Percentiles rank a stretch among this genome's conserved stretches.
These are phyloP conservation scores for Prosopis cineraria DNA, from an alignment of 306 rosid genomes.

Conservation along the genomic window DNA sequence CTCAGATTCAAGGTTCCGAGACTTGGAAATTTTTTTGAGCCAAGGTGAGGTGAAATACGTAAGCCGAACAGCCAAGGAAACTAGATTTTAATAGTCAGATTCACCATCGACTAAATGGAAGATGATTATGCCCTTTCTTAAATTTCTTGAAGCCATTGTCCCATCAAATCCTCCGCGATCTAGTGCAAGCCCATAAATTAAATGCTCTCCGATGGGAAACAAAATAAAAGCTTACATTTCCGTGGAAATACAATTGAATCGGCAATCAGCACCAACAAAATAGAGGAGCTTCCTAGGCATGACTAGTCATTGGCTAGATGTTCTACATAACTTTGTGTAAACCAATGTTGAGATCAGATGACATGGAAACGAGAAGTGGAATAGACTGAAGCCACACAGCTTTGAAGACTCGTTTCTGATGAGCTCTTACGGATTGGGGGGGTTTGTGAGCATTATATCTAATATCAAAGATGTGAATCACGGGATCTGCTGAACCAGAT, in stretches of 20 bases:
- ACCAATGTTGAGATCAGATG: constrained; percentile 90
- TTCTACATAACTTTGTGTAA: constrained; percentile 66
- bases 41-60: not conserved
- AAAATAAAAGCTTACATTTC: not conserved
- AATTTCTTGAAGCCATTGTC: not conserved
- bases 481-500: constrained; percentile 94
- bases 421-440: constrained; percentile 83
- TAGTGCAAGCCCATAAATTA: not conserved
- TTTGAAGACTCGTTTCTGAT: constrained; percentile 90
- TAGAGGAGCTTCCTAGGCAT: constrained; percentile 13
- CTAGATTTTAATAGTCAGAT: not conserved
- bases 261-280: not conserved
- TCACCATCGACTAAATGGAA: not conserved
- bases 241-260: not conserved
- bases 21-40: not conserved
- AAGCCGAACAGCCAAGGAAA: not conserved
- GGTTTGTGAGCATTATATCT: constrained; percentile 73
- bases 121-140: not conserved
- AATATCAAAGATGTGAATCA: constrained; percentile 93
- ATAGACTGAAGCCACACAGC: constrained; percentile 86
- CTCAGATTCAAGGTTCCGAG: not conserved
- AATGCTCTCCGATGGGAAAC: not conserved
- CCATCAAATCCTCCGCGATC: not conserved
- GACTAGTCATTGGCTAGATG: not conserved
- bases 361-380: constrained; percentile 89